Evolutionary conservation across 1,139 yeast species (phyloP), one percentile per base, ranked within the genome.

Genomic region (Debaryomyces fabryi): DNA sequence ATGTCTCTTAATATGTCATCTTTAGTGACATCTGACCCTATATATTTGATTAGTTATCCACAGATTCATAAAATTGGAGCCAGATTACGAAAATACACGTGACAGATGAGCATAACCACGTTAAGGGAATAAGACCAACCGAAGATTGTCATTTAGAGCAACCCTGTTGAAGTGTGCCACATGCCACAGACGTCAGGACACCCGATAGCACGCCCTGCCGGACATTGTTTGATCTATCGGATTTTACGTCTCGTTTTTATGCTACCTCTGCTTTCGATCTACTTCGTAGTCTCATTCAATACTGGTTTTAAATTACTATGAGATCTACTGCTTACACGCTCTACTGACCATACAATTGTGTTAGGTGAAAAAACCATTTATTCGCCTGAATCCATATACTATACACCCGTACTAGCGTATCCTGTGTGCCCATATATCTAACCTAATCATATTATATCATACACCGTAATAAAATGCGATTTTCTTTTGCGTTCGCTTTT

Each of bases 31-130:
- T 16, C 21, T 25, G 25, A 21, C 8, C 33, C 37, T 40, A 30
- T 30, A 40, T 27, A 39, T 16, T 20, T 27, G 29, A 27, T 27
- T 18, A 12, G 42, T 15, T 40, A 40, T 20, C 43, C 43, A 40
- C 43, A 30, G 43, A 24, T 37, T 37, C 32, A 37, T 40, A 39
- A 29, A 29, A 29, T 13, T 18, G 12, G 25, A 10, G 16, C 36
- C 16, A 21, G 25, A 40, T 40, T 18, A 40, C 43, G 43, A 40
- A 40, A 40, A 30, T 6, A 8, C 43, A 40, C 37, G 43, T 40
- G 43, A 40, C 36, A 18, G 3, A 3, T 2, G 7, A n/a, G n/a
- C 37, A 20, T 20, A 35, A 35, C 16, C 38, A 32, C 35, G 16
- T 7, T 12, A 6, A 6, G 20, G 20, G 5, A 6, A 15, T 18